Evolutionary conservation across 805 yeast species (phyloP), one percentile per base, ranked within the genome.

Genomic region (Candida multigemmis): DNA sequence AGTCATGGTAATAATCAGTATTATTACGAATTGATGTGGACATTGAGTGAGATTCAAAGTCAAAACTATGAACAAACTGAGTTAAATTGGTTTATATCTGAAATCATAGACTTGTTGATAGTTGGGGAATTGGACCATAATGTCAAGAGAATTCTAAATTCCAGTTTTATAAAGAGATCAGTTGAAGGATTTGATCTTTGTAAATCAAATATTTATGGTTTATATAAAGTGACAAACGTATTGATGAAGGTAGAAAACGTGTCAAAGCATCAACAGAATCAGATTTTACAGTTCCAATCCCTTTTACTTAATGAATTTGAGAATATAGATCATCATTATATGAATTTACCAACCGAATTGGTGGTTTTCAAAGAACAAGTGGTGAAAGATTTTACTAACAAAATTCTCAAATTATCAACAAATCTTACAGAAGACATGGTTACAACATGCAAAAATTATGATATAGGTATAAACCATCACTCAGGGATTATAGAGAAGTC

Each of bases 311-410:
- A 53, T 28, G 51, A 56, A 33, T 51, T 60, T 23, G 65, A 61
- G 29, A 59, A 57, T 26, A 42, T 61, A 6, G 62, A 58, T 16
- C 51, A 55, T 24, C 54, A 55, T 32, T 61, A 60, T 37, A 29
- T 59, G 25, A 50, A 46, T 20, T 36, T 56, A 21, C 40, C 42
- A 16, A 33, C 36, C 0, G 53, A 52, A 15, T 32, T 53, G 10
- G 16, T 15, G 5, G 31, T 31, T 4, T 55, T 53, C 30, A 47
- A 41, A 26, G 16, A 9, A 3, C 21, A 21, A 6, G 38, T 50
- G 26, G 37, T 32, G 3, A 24, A 30, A 2, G 37, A 40, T 13
- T 49, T 49, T 22, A 21, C 13, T 6, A 18, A 22, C n/a, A n/a
- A n/a, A n/a, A n/a, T n/a, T n/a, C n/a, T n/a, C n/a, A n/a, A n/a